Conservation (phyloP, 2,329 filamentous ascomycete genomes). For the Samsoniella hepiali region DNA sequence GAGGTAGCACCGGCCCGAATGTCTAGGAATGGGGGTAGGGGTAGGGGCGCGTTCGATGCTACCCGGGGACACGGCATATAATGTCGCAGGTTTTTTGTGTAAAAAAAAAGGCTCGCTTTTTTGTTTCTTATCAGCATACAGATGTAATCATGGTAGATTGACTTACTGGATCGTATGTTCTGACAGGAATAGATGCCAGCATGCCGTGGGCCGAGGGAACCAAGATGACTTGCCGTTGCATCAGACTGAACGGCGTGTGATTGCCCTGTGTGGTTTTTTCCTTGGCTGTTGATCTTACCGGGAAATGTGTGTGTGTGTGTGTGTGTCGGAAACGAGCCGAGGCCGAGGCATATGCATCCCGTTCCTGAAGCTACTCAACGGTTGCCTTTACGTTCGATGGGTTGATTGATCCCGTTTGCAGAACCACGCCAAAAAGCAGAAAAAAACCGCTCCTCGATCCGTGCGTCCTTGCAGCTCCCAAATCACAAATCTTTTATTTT, state of each 20-base stretch:
- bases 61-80: not conserved
- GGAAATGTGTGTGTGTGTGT: too few relatives aligned
- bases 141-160: too few relatives aligned
- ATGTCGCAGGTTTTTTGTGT: not conserved
- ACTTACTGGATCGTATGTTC: not conserved
- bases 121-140: not conserved
- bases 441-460: not conserved
- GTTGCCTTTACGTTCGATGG: too few relatives aligned
- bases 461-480: not conserved
- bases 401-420: too few relatives aligned
- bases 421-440: too few relatives aligned
- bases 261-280: too few relatives aligned
- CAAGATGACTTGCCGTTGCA: too few relatives aligned
- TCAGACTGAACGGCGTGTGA: too few relatives aligned
- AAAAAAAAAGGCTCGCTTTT: not conserved
- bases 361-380: not conserved
- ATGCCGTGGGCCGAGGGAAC: too few relatives aligned
- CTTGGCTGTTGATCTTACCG: too few relatives aligned
- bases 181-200: too few relatives aligned
- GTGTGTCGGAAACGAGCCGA: not conserved
- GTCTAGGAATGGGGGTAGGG: not conserved
- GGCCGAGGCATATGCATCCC: not conserved
- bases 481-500: not conserved
- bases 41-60: not conserved
- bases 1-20: constrained; percentile 4